Base-by-base conservation (phyloP, 2,329 filamentous ascomycete genomes). In the Venturia effusa region DNA sequence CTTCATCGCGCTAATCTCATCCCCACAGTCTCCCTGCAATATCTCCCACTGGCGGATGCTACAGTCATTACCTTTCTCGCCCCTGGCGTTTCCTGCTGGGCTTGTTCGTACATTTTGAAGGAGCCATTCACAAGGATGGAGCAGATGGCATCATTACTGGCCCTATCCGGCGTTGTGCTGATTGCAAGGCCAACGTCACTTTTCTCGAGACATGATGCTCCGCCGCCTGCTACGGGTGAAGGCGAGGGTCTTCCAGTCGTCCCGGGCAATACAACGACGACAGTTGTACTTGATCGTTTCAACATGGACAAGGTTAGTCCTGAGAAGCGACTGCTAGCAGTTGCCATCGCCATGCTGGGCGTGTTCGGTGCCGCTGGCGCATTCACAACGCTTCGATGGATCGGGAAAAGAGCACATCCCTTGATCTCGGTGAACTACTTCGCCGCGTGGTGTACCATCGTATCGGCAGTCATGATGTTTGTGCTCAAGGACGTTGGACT, bases 341-440 rank as follows among this genome's bases (percentile, higher is more conserved):
- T 94, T 13, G 81, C 83, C 0, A 78, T 90, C 11, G 89, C 88
- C 0, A 80, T 96, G 55, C 64, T 95, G 0, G 91, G 92, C 1
- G 91, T 96, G 0, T 68, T 91, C 0, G 92, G 92, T 10, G 84
- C 86, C 8, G 85, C 89, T 0, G 83, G 83, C 2, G 90, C 90
- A 8, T 92, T 87, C 70, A 90, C 86, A 0, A 84, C 84, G 0
- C 88, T 96, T 67, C 83, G 91, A 19, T 85, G 88, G 74, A 93
- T 96, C 66, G 92, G 92, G 17, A 84, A 84, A 68, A 83, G 89
- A 34, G 88, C 89, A 0, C 90, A 96, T 71, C 84, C 92, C 0
- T 79, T 96, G n/a, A 85, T 96, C 64, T 88, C 84, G 1, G 90
- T 96, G 64, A 95, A 90, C 70, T 95, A 92, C 74, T 96, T 96